Percentiles rank a stretch among this genome's conserved stretches.
Evolutionary conservation across 2,329 filamentous ascomycete genomes (phyloP).

Genomic region (Trematosphaeria pertusa): DNA sequence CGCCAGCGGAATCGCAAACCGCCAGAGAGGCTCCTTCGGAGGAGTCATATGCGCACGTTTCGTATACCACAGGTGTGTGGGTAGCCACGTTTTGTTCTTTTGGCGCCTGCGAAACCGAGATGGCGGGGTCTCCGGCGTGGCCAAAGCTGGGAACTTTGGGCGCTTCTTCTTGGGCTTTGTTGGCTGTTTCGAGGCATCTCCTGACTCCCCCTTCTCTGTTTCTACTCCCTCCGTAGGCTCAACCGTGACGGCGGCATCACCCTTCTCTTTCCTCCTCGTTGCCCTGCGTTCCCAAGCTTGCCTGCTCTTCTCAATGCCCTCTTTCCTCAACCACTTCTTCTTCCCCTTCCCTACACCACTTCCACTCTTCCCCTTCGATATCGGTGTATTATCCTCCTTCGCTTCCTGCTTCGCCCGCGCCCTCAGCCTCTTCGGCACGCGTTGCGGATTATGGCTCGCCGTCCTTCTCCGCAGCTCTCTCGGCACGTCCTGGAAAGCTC

Average conservation of each 20-base stretch:
- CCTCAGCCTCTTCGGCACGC: constrained; percentile 80
- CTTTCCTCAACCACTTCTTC: constrained; percentile 67
- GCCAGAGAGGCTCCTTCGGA: constrained; percentile 82
- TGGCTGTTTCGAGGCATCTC: constrained; percentile 12
- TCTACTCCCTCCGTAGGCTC: constrained; percentile 35
- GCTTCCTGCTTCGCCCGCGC: constrained; percentile 75
- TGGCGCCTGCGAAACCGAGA: constrained; percentile 86
- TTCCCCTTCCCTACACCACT: constrained; percentile 59
- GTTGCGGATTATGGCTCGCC: constrained; percentile 93
- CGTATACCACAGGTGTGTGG: constrained; percentile 92
- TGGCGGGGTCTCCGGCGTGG: constrained; percentile 66
- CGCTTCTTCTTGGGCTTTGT: constrained; percentile 65
- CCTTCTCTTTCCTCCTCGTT: constrained; percentile 51
- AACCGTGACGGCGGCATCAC: constrained; percentile 30
- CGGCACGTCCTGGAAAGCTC: constrained; percentile 92
- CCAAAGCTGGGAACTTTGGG: constrained; percentile 72
- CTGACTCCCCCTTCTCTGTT: constrained; percentile 25
- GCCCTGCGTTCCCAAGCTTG: constrained; percentile 65
- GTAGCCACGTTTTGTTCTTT: constrained; percentile 88
- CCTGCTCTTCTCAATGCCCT: constrained; percentile 76
- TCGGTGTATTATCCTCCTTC: constrained; percentile 88
- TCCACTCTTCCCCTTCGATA: constrained; percentile 69
- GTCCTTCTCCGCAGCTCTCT: constrained; percentile 83
- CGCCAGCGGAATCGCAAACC: constrained; percentile 83
- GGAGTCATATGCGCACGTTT: constrained; percentile 90